phyloP scores from a whole-genome alignment of 805 yeast species.

The Isabelozyma heimii region DNA sequence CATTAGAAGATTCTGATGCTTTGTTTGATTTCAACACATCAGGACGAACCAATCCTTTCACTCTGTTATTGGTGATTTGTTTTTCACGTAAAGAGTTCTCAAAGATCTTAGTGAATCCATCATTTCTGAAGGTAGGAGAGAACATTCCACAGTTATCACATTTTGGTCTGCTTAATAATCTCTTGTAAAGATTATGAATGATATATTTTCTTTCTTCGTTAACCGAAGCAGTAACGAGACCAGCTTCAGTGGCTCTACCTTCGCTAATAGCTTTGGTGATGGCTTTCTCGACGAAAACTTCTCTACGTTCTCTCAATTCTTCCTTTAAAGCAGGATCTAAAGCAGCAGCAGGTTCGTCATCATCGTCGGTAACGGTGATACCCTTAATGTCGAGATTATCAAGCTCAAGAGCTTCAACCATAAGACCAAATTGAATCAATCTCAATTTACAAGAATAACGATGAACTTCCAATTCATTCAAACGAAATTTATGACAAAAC shows the following conservation, averaged over 20 bases:
- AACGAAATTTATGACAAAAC: constrained; percentile 83
- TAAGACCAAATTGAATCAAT: constrained; percentile 83
- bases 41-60: constrained; percentile 73
- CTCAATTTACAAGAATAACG: constrained; percentile 72
- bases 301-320: constrained; percentile 59
- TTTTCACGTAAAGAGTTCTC: constrained; percentile 83
- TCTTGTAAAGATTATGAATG: constrained; percentile 72
- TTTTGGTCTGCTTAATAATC: constrained; percentile 70
- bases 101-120: constrained; percentile 89
- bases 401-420: constrained; percentile 71
- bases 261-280: constrained; percentile 72
- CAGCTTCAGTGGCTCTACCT: constrained; percentile 65
- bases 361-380: constrained; percentile 45
- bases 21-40: constrained; percentile 52
- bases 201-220: constrained; percentile 79
- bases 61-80: constrained; percentile 76
- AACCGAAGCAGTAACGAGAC: constrained; percentile 79
- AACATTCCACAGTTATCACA: constrained; percentile 97
- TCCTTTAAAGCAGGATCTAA: constrained; percentile 38
- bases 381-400: constrained; percentile 57
- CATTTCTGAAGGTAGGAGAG: constrained; percentile 92
- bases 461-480: constrained; percentile 68
- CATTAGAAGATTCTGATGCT: constrained; percentile 4
- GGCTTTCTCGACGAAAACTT: constrained; percentile 64
- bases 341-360: constrained; percentile 33